Percentiles rank a stretch among this genome's conserved stretches.
phyloP scores from a whole-genome alignment of 208 protist species.

The Leishmania major region DNA sequence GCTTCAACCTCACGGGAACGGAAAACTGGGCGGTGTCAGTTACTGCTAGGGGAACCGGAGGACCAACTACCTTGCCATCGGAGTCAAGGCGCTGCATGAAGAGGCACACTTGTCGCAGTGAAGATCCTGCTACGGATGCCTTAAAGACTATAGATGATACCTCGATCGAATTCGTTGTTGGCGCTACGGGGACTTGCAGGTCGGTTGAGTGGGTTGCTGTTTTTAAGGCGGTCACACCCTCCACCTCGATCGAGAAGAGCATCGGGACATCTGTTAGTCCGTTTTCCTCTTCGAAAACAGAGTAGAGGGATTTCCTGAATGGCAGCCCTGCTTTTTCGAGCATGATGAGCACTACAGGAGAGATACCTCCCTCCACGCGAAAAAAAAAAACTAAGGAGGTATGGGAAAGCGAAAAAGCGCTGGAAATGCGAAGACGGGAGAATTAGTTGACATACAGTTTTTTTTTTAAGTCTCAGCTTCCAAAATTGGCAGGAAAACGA shows the following conservation, averaged over 20 bases:
- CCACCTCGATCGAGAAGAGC: conserved; percentile 19
- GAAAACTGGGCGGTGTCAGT: conserved; percentile 13
- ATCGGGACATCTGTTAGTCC: conserved; percentile 11
- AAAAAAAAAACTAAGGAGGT: background rate
- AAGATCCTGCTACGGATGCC: background rate
- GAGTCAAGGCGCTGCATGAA: conserved; percentile 21
- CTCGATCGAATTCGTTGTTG: conserved; percentile 18
- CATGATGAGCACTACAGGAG: conserved; percentile 13
- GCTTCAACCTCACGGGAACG: conserved; percentile 6
- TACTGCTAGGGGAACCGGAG: conserved; percentile 15
- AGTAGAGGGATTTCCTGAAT: conserved; percentile 4
- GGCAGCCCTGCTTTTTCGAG: conserved; percentile 24
- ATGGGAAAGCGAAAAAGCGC: background rate
- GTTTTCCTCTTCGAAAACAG: conserved; percentile 10
- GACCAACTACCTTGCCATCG: background rate
- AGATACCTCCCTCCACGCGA: too few species aligned
- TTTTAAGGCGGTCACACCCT: background rate
- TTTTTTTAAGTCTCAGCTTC: too few species aligned
- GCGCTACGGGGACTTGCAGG: conserved; percentile 15
- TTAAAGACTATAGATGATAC: conserved; percentile 15
- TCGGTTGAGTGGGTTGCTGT: conserved; percentile 11
- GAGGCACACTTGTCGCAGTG: conserved; percentile 10
- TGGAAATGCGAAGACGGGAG: background rate
- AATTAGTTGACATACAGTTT: background rate
- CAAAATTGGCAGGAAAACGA: background rate